These are phyloP conservation scores for Rubia yunnanensis DNA, from an alignment of 257 asterid species.

Conservation along the genomic window DNA sequence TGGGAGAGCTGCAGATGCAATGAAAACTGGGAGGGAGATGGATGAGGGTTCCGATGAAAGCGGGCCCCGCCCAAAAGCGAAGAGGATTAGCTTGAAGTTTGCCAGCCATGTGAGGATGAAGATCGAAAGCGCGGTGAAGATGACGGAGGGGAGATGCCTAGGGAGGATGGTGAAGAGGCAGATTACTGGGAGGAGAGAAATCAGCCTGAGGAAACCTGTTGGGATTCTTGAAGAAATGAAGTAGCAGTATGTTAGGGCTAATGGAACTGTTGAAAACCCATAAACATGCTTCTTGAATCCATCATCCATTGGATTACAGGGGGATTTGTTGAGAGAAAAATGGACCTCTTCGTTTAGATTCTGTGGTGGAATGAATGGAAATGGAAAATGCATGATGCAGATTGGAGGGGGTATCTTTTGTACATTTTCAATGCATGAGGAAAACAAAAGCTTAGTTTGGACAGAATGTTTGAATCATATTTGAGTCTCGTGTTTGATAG, in stretches of 20 bases:
- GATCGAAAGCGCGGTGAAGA: slow-evolving; percentile 28
- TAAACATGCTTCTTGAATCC: slow-evolving; percentile 30
- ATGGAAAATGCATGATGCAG: neutral
- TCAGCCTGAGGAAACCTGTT: slow-evolving; percentile 31
- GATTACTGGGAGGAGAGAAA: slow-evolving; percentile 39
- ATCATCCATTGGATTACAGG: slow-evolving; percentile 25
- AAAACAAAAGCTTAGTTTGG: neutral
- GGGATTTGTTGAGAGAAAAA: neutral
- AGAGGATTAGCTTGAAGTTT: slow-evolving; percentile 49
- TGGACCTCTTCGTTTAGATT: neutral
- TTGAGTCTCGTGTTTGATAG: no score
- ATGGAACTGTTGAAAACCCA: slow-evolving; percentile 17
- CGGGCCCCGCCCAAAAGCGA: slow-evolving; percentile 57
- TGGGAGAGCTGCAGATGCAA: slow-evolving; percentile 44
- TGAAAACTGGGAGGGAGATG: slow-evolving; percentile 26
- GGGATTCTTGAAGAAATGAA: slow-evolving; percentile 30
- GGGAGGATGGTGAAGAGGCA: slow-evolving; percentile 37
- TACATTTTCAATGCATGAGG: neutral
- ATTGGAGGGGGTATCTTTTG: neutral
- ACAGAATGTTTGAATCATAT: neutral
- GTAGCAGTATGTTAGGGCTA: slow-evolving; percentile 33
- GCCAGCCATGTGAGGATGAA: slow-evolving; percentile 60
- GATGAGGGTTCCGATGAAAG: slow-evolving; percentile 11
- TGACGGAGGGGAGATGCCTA: slow-evolving; percentile 21
- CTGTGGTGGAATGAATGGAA: neutral